Evolutionary conservation across 116 monocot genomes (phyloP), one percentile per base, ranked within the genome.

Genomic region (Trichopus zeylanicus): DNA sequence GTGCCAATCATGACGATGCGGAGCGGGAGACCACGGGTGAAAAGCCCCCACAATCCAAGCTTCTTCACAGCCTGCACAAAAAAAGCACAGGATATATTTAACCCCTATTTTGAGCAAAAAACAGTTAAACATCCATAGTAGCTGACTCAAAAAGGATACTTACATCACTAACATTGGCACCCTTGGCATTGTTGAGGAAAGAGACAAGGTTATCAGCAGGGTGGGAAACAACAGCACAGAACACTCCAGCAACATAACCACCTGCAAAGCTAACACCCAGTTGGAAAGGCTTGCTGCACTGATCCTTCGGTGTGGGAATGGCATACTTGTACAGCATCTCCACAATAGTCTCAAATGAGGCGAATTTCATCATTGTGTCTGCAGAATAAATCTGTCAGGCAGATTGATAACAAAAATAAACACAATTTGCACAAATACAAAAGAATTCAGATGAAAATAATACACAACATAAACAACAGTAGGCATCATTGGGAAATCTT

Each of bases 301-400:
- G 59, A 1, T 87, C 81, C 65, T 92, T 92, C 8, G 87, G 81
- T 24, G 35, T 77, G 11, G 87, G 78, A 27, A 84, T 71, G 8
- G 66, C 80, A 73, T 92, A 53, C 57, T 86, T 86, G 73, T 87
- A 92, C 34, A 81, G 48, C 56, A 75, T 65, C 42, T 83, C 92
- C 3, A 92, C 81, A 29, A 81, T 78, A 12, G 68, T 87, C 67
- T 92, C 87, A 62, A 87, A 92, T 8, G 81, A 78, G 18, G 83
- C 84, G 71, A 92, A 92, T 59, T 87, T 92, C 87, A 92, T 78
- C 92, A 92, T 87, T 6, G 75, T 92, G 62, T 87, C 92, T 92
- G 64, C 62, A 81, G 26, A 60, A 3, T 21, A 38, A 57, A 27
- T n/a, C 33, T 5, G 31, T 32, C 9, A 16, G 13, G 51, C 51